Conservation (phyloP, 176 grass and related monocot species). For the Oryza glumipatula region DNA sequence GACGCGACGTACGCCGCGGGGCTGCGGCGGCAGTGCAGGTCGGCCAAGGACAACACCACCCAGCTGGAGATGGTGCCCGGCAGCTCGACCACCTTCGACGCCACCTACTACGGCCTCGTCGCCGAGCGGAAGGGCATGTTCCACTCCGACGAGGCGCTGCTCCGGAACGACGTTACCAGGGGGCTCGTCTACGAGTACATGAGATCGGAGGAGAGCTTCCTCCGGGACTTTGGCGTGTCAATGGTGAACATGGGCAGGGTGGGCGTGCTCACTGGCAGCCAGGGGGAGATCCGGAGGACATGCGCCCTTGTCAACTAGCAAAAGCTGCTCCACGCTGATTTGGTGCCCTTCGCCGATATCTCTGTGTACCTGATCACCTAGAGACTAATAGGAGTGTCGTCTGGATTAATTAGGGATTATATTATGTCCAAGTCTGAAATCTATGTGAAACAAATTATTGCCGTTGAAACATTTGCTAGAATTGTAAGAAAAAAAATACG, state of each 20-base stretch:
- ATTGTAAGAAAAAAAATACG: no score
- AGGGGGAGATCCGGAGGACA: conserved; percentile 56
- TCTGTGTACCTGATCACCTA: neutral
- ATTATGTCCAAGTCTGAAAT: neutral
- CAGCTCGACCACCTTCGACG: conserved; percentile 72
- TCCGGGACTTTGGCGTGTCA: conserved; percentile 63
- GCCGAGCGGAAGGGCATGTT: conserved; percentile 47
- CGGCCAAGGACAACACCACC: conserved; percentile 49
- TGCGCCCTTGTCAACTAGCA: conserved; percentile 56
- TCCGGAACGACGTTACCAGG: conserved; percentile 53
- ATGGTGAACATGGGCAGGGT: conserved; percentile 78
- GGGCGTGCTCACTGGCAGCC: conserved; percentile 45
- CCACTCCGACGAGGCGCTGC: conserved; percentile 72
- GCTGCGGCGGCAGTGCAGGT: conserved; percentile 43
- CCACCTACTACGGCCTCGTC: conserved; percentile 64
- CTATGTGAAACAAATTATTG: no score
- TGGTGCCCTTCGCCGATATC: no score
- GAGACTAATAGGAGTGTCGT: neutral
- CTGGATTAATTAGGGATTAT: neutral
- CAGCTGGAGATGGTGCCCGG: conserved; percentile 74
- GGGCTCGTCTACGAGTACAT: conserved; percentile 42
- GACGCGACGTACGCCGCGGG: conserved; percentile 34
- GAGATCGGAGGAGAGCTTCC: conserved; percentile 43
- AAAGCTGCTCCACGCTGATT: neutral
- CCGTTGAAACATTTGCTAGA: no score